These are phyloP conservation scores for Apiospora pterosperma DNA, from an alignment of 2,329 filamentous ascomycete species.

Conservation along the genomic window DNA sequence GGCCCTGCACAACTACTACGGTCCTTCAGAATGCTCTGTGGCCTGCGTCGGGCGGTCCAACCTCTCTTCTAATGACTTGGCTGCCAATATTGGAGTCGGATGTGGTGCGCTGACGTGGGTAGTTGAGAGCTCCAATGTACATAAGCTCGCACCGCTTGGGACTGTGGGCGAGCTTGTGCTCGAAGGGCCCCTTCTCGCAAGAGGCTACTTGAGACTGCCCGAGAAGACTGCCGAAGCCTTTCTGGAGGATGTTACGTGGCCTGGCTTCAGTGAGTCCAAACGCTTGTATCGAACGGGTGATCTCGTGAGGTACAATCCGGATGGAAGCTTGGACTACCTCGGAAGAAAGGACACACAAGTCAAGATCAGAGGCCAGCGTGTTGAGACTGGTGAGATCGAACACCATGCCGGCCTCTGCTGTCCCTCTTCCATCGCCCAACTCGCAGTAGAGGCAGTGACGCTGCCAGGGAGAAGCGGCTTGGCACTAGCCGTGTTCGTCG, in stretches of 20 bases:
- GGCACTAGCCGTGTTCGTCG: conserved; percentile 6
- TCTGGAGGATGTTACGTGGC: background rate
- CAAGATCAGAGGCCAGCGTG: conserved; percentile 46
- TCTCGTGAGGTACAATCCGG: conserved; percentile 24
- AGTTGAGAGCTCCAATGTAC: background rate
- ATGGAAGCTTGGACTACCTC: conserved; percentile 28
- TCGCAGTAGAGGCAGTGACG: conserved; percentile 7
- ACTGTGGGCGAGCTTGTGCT: background rate
- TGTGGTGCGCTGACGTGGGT: background rate
- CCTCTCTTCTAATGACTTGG: background rate
- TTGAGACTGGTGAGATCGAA: conserved; percentile 43
- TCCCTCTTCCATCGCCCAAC: background rate
- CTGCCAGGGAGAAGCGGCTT: conserved; percentile 1
- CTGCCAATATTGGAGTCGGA: background rate
- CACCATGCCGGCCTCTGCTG: background rate
- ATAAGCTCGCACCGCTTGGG: background rate
- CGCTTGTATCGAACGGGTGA: conserved; percentile 32
- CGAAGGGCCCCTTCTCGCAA: background rate
- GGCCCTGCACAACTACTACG: background rate
- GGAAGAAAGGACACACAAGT: conserved; percentile 44
- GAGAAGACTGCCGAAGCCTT: conserved; percentile 12
- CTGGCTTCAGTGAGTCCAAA: background rate
- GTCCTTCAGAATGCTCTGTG: background rate
- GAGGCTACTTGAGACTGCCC: conserved; percentile 9
- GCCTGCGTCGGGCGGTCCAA: background rate